Evolutionary conservation across 129 eudicot genomes (phyloP).

Genomic region (Centaurea solstitialis): DNA sequence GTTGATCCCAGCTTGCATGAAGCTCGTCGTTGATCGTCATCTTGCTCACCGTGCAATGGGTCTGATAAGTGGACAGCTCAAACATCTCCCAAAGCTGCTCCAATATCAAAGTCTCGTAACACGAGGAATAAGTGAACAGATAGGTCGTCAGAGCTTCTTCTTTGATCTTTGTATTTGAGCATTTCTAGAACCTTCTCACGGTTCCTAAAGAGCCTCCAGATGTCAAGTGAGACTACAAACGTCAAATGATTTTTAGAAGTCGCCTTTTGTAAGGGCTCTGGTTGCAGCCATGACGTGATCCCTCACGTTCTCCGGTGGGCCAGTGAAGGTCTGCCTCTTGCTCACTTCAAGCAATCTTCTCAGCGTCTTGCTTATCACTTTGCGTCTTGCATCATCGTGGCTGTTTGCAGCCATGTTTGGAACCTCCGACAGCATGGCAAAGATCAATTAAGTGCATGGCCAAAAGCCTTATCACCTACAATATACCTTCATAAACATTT

Average conservation of each 20-base stretch:
- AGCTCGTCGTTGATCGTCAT: constrained; percentile 93
- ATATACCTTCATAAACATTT: no score
- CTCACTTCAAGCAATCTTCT: constrained; percentile 64
- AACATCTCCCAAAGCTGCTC: constrained; percentile 77
- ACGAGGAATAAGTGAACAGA: constrained; percentile 56
- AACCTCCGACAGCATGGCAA: constrained; percentile 91
- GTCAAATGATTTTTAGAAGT: constrained; percentile 64
- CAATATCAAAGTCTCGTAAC: constrained; percentile 54
- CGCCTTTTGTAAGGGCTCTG: constrained; percentile 76
- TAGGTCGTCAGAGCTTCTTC: constrained; percentile 82
- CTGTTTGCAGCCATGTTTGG: constrained; percentile 88
- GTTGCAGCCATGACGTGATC: constrained; percentile 91
- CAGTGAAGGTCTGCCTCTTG: constrained; percentile 70
- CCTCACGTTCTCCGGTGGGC: constrained; percentile 82
- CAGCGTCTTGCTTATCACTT: constrained; percentile 75
- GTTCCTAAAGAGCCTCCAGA: constrained; percentile 65
- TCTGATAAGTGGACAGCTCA: constrained; percentile 58
- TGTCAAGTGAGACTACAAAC: constrained; percentile 70
- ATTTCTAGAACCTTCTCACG: constrained; percentile 61
- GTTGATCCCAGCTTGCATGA: constrained; percentile 80
- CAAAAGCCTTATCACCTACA: constrained; percentile 31
- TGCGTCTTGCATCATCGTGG: constrained; percentile 62
- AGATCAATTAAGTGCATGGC: constrained; percentile 75
- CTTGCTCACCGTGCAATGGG: constrained; percentile 66
- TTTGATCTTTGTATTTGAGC: constrained; percentile 71